Evolutionary conservation across 345 rosid genomes (phyloP), one percentile per base, ranked within the genome.

Genomic region (Bruguiera sexangula): DNA sequence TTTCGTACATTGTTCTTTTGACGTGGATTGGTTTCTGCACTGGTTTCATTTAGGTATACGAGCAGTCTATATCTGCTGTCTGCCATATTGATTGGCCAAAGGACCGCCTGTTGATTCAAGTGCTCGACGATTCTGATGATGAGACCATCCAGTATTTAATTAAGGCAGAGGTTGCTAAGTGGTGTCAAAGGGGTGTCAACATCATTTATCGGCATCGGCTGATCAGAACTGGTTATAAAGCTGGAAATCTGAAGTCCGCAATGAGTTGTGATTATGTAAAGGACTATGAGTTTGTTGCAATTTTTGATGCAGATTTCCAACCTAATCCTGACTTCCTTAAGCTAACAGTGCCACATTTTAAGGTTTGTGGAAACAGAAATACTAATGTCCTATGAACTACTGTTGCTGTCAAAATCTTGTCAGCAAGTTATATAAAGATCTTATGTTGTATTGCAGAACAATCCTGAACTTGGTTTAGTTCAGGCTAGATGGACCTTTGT

Each of bases 61-160:
- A 86, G 59, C 93, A 90, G 76, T 90, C 96, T 53, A 90, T 88
- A 48, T 82, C 90, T 72, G 96, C 96, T 55, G 90, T 88, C 67
- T 86, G 96, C 77, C 96, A 88, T 75, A 79, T 90, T 68, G 90
- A 88, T 77, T 90, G 96, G 96, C 96, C 93, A 31, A 90, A 81
- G 73, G 92, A 90, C 36, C 75, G 82, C 29, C 39, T 90, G 55
- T 69, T 90, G 10, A 82, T 90, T 82, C 93, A 90, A 71, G 88
- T 90, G 76, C 96, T 90, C 5, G 96, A 90, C 46, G 96, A 90
- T 72, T 90, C 96, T 2, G 69, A 86, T 68, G 93, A 90, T 22
- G 87, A 80, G 68, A 86, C 82, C 84, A 84, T 86, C 79, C 96
- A 82, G 46, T 80, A 77, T 68, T 67, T 90, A 52, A 90, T 90